Evolutionary conservation across 306 rosid genomes (phyloP), one percentile per base, ranked within the genome.

Genomic region (Canavalia ensiformis): DNA sequence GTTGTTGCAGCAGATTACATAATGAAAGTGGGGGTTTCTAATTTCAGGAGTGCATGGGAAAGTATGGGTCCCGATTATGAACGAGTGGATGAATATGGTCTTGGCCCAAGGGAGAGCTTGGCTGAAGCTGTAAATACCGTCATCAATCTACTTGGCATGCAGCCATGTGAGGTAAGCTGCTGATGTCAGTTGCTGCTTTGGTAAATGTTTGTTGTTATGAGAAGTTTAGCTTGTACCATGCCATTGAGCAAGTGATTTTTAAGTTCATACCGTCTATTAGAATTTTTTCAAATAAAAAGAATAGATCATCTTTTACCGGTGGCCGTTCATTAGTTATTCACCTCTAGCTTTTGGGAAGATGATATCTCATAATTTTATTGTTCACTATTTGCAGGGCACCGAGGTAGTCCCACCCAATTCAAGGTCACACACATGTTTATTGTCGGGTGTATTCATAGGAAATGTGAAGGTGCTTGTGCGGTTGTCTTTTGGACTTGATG

Each of bases 1-100:
- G 99, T 95, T 87, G 97, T 89, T 75, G 88, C 98, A 33, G 96
- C 99, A 39, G 99, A 95, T 89, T 95, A 93, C 89, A 82, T 95
- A 75, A 59, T 95, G 90, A 95, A 89, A 88, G 97, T 90, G 64
- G 93, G 91, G 67, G 98, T 95, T 65, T 88, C 95, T 78, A 95
- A 93, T 88, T 95, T 93, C 85, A 91, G 89, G 81, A 92, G 90
- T 83, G 98, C 93, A 18, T 95, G 99, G 99, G 99, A 95, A 77
- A 91, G 70, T 86, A 81, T 95, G 90, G 97, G 89, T 18, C 83
- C 90, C 12, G 97, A 93, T 28, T 69, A 47, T 81, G 99, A 95
- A 84, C 87, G 93, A 50, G 94, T 88, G 63, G 99, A 95, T 73
- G 99, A 95, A 77, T 95, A 95, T 80, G 98, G 97, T 82, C 94